These are phyloP conservation scores for Zymoseptoria passerinii DNA, from an alignment of 2,329 filamentous ascomycete species.

Conservation along the genomic window DNA sequence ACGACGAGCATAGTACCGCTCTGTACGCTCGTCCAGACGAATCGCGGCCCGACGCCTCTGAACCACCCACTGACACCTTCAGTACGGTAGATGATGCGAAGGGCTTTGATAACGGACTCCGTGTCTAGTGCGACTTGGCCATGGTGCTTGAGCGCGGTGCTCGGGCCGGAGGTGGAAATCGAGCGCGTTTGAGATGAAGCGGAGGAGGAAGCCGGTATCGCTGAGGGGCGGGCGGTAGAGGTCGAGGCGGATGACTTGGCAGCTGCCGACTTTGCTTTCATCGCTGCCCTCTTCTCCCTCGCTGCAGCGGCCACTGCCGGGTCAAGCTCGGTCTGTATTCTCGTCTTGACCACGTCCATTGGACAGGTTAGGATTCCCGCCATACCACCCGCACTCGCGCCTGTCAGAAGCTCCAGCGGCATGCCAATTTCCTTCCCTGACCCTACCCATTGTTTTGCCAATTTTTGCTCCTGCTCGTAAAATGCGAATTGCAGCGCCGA, in stretches of 20 bases:
- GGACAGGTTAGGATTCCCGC: constrained; percentile 93
- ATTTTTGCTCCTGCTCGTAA: constrained; percentile 84
- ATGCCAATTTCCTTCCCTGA: constrained; percentile 72
- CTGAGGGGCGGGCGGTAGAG: constrained; percentile 7
- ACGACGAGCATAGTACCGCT: constrained; percentile 93
- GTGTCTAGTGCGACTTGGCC: constrained; percentile 77
- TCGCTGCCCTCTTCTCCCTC: constrained; percentile 11
- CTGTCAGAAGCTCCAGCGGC: constrained; percentile 77
- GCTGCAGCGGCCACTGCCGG: constrained; percentile 35
- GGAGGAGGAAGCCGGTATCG: constrained; percentile 4
- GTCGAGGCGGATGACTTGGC: background rate
- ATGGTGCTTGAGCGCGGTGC: constrained; percentile 69
- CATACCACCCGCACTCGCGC: constrained; percentile 80
- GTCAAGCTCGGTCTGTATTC: constrained; percentile 85
- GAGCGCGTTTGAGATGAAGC: constrained; percentile 26
- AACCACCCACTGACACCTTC: constrained; percentile 90
- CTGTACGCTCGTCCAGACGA: constrained; percentile 96
- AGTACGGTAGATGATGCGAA: constrained; percentile 79
- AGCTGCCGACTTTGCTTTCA: constrained; percentile 4
- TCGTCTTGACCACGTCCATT: constrained; percentile 93
- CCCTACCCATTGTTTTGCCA: constrained; percentile 70
- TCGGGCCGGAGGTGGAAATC: constrained; percentile 86
- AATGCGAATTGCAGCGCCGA: constrained; percentile 96
- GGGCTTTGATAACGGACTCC: constrained; percentile 75
- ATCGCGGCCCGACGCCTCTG: constrained; percentile 82